These are phyloP conservation scores for Combretum micranthum DNA, from an alignment of 345 rosid species.

Conservation along the genomic window DNA sequence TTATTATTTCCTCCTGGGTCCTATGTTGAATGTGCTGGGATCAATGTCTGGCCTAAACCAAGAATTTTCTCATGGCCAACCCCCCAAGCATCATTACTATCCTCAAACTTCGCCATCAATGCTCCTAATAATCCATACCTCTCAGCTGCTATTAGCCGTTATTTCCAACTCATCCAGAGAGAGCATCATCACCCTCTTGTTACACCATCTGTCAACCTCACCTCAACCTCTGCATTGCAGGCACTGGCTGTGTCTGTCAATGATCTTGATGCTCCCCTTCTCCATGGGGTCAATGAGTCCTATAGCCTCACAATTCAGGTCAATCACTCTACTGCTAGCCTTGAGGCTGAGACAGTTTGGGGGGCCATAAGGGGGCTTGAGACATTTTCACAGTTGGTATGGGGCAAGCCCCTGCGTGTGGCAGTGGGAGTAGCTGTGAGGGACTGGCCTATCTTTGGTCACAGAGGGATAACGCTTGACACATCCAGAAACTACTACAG, in stretches of 20 bases:
- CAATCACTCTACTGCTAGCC: conserved; percentile 18
- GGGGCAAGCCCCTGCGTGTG: conserved; percentile 51
- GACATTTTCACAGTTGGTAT: conserved; percentile 76
- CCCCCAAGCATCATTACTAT: conserved; percentile 34
- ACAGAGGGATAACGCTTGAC: conserved; percentile 69
- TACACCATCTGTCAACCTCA: conserved; percentile 26
- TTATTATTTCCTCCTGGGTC: conserved; percentile 2
- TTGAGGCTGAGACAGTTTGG: conserved; percentile 57
- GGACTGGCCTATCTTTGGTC: conserved; percentile 60
- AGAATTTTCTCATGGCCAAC: conserved; percentile 52
- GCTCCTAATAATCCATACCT: conserved; percentile 45
- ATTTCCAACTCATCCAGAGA: conserved; percentile 26
- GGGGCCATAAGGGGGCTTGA: conserved; percentile 88
- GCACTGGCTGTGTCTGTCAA: conserved; percentile 36
- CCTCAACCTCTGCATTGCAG: conserved; percentile 24
- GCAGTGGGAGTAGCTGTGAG: conserved; percentile 39
- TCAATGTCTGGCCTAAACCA: conserved; percentile 78
- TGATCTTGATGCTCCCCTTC: conserved; percentile 43
- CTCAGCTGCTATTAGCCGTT: conserved; percentile 44
- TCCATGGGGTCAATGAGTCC: conserved; percentile 66
- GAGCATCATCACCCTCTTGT: conserved; percentile 49
- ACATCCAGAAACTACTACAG: conserved; percentile 76
- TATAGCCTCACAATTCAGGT: conserved; percentile 50
- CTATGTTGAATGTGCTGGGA: conserved; percentile 4
- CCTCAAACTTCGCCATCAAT: conserved; percentile 45